A percentile compares a stretch with the other conserved stretches of the same genome.
phyloP scores from a whole-genome alignment of 2,329 filamentous ascomycete species.

The Botrytis fabae region DNA sequence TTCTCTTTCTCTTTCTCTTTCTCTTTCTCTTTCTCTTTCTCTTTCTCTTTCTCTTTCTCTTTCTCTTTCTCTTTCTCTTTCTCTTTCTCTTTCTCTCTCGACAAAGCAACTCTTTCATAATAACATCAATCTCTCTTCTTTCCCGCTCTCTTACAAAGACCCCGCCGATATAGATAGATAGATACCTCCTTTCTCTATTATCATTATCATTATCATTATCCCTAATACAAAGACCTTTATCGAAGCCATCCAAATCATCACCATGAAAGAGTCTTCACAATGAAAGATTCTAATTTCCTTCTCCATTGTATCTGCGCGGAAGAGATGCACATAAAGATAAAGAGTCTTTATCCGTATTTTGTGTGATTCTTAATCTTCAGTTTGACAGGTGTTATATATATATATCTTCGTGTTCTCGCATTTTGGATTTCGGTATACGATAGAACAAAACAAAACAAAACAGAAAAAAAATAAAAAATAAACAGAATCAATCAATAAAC shows the following conservation, averaged over 20 bases:
- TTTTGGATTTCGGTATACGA: neutral
- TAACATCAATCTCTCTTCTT: neutral
- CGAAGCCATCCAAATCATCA: neutral
- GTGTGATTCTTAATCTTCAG: neutral
- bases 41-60: too few species aligned
- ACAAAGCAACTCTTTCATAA: neutral
- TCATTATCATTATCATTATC: too few species aligned
- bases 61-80: too few species aligned
- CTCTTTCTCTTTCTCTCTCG: too few species aligned
- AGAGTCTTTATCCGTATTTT: neutral
- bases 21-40: too few species aligned
- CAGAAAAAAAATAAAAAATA: too few species aligned
- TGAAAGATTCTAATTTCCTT: neutral
- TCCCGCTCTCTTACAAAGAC: neutral
- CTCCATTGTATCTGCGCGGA: neutral
- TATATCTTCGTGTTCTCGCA: neutral
- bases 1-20: too few species aligned
- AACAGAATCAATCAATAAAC: neutral
- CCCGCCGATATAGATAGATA: rapidly evolving
- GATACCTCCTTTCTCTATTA: too few species aligned
- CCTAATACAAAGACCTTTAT: neutral
- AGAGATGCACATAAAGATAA: neutral
- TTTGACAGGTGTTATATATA: neutral
- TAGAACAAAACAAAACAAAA: neutral
- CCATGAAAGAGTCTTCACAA: neutral